Percentiles rank a stretch among this genome's conserved stretches.
Evolutionary conservation across 2,329 filamentous ascomycete species (phyloP).

Genomic region (Ophiostoma ips): DNA sequence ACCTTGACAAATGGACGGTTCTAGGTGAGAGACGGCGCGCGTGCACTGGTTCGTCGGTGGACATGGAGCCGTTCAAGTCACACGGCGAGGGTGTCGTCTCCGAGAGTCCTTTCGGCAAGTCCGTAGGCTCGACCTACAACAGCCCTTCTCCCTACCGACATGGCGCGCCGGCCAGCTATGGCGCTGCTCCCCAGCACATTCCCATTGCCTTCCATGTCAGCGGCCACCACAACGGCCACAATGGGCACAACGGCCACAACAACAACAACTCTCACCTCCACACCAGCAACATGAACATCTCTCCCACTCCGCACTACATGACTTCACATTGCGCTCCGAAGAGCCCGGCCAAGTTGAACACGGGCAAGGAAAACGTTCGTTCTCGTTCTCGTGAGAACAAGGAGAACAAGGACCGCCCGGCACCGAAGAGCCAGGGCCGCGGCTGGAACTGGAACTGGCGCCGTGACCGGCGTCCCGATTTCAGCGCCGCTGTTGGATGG

Average conservation of each 20-base stretch:
- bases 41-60: conserved; percentile 36
- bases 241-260: too few species aligned
- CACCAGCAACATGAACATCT: conserved; percentile 14
- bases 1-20: conserved; percentile 75
- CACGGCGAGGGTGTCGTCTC: conserved; percentile 29
- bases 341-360: conserved; percentile 24
- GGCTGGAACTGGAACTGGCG: conserved; percentile 50
- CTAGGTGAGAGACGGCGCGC: conserved; percentile 73
- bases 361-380: conserved; percentile 22
- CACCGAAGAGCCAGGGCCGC: conserved; percentile 40
- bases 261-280: conserved; percentile 7
- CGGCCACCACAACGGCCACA: not conserved
- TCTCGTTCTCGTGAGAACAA: conserved; percentile 25
- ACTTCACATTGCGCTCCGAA: conserved; percentile 8
- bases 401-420: conserved; percentile 36
- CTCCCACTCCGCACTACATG: conserved; percentile 15
- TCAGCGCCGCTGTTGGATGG: conserved; percentile 71
- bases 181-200: conserved; percentile 1
- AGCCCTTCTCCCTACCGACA: not conserved
- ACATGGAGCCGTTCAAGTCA: conserved; percentile 25
- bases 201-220: conserved; percentile 9
- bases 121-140: conserved; percentile 25
- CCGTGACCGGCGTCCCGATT: conserved; percentile 31
- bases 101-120: conserved; percentile 28
- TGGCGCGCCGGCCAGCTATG: not conserved